Conservation (phyloP, 169 alveolate genomes). For the Plasmodium ovale region DNA sequence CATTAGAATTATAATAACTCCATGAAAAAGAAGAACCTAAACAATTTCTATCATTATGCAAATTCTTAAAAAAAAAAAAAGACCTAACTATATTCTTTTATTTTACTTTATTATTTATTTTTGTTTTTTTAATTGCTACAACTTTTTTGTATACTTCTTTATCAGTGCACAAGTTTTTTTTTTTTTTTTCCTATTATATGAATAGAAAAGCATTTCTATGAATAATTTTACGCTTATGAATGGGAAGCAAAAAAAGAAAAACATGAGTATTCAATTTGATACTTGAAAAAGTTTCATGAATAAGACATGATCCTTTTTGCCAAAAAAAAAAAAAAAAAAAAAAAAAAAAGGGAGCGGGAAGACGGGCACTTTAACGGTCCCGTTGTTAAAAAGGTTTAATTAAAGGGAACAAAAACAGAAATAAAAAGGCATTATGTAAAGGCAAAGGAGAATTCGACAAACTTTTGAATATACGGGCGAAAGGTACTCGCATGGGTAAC, state of each 20-base stretch:
- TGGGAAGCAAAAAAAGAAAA: neutral
- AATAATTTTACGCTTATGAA: no score
- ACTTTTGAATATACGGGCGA: neutral
- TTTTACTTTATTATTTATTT: neutral
- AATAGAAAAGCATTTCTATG: neutral
- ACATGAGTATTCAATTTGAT: neutral
- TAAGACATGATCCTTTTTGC: neutral
- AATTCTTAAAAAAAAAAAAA: neutral
- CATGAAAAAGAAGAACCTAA: neutral
- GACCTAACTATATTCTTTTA: neutral
- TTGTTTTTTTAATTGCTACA: neutral
- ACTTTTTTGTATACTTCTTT: neutral
- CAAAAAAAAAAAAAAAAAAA: neutral
- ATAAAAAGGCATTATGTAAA: neutral
- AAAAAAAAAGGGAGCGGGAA: no score
- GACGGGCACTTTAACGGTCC: neutral
- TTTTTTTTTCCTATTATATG: neutral
- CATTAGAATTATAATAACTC: neutral
- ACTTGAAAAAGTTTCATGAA: neutral
- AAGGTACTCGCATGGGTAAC: neutral
- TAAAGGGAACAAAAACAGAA: conserved; percentile 14
- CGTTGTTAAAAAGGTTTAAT: neutral
- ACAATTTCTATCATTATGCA: neutral
- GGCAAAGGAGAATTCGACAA: neutral
- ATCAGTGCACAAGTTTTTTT: neutral